A percentile compares a stretch with the other conserved stretches of the same genome.
These are phyloP conservation scores for Plasmodium sp. DNA, from an alignment of 169 alveolate genomes.

Conservation along the genomic window DNA sequence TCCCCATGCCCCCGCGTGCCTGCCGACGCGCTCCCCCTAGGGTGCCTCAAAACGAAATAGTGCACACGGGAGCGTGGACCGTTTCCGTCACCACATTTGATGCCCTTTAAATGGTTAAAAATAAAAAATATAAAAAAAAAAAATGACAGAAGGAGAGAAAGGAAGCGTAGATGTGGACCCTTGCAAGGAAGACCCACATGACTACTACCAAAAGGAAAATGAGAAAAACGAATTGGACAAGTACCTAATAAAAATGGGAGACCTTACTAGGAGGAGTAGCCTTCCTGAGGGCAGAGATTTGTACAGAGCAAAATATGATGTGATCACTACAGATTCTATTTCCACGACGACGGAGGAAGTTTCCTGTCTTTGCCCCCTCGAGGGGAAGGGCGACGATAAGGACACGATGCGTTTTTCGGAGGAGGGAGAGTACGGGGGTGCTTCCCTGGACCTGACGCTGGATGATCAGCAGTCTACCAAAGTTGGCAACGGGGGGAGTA, in stretches of 20 bases:
- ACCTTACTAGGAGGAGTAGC: neutral
- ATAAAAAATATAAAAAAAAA: neutral
- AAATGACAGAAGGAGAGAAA: slow-evolving; percentile 27
- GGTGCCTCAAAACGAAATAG: neutral
- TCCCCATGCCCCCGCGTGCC: neutral
- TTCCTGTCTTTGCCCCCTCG: neutral
- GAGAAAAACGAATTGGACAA: slow-evolving; percentile 21
- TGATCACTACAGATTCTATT: neutral
- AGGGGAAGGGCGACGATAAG: slow-evolving; percentile 17
- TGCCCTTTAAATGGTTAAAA: neutral
- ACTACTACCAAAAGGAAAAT: neutral
- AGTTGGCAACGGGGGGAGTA: neutral
- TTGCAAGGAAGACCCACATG: neutral
- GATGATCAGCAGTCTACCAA: neutral
- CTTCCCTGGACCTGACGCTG: neutral
- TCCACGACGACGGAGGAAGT: slow-evolving; percentile 49
- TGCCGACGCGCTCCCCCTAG: neutral
- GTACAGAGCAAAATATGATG: neutral
- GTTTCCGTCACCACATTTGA: neutral
- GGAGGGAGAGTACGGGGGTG: neutral
- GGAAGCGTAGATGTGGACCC: neutral
- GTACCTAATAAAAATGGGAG: slow-evolving; percentile 2
- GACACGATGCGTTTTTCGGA: neutral
- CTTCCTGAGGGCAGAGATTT: neutral
- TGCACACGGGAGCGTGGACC: neutral